A percentile compares a stretch with the other conserved stretches of the same genome.
Evolutionary conservation across 768 basidiomycete species (phyloP).

Genomic region (Candolleomyces eurysporus): DNA sequence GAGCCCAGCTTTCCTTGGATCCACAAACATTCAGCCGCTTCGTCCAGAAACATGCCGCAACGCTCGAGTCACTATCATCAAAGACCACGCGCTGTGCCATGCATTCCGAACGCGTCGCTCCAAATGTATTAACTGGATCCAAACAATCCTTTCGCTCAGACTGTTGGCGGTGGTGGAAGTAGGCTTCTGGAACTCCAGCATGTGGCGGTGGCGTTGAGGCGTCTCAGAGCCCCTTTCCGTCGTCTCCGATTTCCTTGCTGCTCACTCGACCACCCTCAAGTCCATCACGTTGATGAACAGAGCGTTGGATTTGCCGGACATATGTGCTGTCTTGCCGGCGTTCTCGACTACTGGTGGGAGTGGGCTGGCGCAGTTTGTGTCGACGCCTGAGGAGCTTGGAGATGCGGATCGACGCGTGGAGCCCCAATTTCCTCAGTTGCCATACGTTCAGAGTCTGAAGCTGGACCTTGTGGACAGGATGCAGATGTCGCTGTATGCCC

Average conservation of each 20-base stretch:
- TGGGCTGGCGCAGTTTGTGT: too few relatives aligned
- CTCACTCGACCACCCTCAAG: not conserved
- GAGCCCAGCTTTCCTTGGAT: constrained; percentile 34
- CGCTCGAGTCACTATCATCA: constrained; percentile 35
- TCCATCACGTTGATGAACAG: too few relatives aligned
- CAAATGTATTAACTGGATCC: constrained; percentile 42
- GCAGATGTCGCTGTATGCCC: too few relatives aligned
- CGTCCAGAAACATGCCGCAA: constrained; percentile 31
- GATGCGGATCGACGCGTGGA: too few relatives aligned
- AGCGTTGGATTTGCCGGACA: too few relatives aligned
- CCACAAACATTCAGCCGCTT: constrained; percentile 31
- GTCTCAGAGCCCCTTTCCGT: constrained; percentile 31
- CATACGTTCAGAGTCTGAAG: too few relatives aligned
- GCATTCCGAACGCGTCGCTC: constrained; percentile 18
- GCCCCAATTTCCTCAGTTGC: not conserved
- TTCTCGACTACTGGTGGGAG: too few relatives aligned
- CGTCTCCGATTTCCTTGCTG: constrained; percentile 21
- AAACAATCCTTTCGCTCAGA: constrained; percentile 27
- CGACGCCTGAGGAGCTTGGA: too few relatives aligned
- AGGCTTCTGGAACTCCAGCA: constrained; percentile 28
- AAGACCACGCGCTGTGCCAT: constrained; percentile 28
- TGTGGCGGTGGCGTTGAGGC: constrained; percentile 37
- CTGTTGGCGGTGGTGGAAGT: too few relatives aligned
- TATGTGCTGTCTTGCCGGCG: too few relatives aligned
- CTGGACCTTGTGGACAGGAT: too few relatives aligned